Evolutionary conservation across 2,329 filamentous ascomycete genomes (phyloP), one percentile per base, ranked within the genome.

Genomic region (Colletotrichum sp.): DNA sequence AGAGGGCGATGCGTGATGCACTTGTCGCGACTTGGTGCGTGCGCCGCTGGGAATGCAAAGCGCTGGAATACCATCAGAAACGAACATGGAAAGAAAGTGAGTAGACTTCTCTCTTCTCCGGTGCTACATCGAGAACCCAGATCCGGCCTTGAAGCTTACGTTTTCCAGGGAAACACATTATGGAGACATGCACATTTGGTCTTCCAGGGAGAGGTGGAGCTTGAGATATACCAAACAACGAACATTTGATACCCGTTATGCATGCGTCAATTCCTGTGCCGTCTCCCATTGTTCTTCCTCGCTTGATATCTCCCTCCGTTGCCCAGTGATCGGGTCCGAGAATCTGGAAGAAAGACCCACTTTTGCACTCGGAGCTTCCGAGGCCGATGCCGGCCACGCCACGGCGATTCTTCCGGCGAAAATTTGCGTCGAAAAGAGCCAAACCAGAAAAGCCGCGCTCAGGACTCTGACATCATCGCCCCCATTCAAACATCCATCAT

Each of bases 1-100:
- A 77, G 21, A 69, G 70, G 7, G 78, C 77, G 10, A 67, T 78
- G 74, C 78, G 84, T 6, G 84, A 86, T 68, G 84, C 82, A 6
- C 80, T 86, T 24, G 83, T 83, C 10, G 79, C 81, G 6, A 82
- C 83, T 10, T 85, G 84, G 85, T 80, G 85, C 67, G 62, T 84
- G 64, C 80, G 83, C 64, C 69, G 84, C 28, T 86, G 84, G 84
- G 80, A 80, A 64, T 80, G 82, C n/a, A 49, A 82, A 36, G 80
- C 83, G 5, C 78, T 75, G 16, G n/a, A 32, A 18, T 77, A 72
- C 13, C 57, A 69, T 16, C n/a, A 52, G 15, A 65, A 66, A 15
- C 44, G 59, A n/a, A 70, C 68, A 3, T 78, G 77, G 77, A 74
- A 70, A 15, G 64, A 77, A 3, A 44, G 76, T 74, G 16, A 74